Conservation (phyloP, 805 yeast genomes). For the Yarrowia sp. region DNA sequence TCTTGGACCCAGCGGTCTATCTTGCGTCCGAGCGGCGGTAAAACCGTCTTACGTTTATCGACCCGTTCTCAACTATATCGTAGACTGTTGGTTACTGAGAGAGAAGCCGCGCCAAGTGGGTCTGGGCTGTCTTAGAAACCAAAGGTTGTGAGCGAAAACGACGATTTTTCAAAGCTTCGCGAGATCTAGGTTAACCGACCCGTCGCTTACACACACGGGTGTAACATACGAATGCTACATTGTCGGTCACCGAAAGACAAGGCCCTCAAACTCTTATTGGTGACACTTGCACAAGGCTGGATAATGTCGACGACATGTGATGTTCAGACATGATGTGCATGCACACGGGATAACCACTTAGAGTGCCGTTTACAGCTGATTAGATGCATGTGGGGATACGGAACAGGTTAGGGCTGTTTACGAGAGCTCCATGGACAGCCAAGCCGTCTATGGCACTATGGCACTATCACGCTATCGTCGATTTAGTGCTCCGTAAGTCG, state of each 20-base stretch:
- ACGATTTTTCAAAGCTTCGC: background rate
- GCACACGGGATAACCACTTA: background rate
- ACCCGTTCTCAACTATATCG: constrained; percentile 7
- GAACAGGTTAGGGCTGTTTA: no score
- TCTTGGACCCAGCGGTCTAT: background rate
- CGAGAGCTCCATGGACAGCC: background rate
- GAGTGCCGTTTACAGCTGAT: constrained; percentile 16
- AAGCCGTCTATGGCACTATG: no score
- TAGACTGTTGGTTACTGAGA: background rate
- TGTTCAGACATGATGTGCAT: background rate
- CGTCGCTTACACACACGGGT: background rate
- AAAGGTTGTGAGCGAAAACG: background rate
- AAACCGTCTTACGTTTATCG: background rate
- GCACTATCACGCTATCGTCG: no score
- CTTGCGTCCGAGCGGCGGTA: background rate
- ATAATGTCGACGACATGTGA: constrained; percentile 9
- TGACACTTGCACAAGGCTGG: no score
- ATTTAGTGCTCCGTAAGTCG: no score
- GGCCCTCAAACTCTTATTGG: background rate
- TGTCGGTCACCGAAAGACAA: no score
- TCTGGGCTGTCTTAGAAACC: constrained; percentile 1
- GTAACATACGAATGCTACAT: background rate
- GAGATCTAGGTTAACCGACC: background rate
- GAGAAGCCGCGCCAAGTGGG: constrained; percentile 4
- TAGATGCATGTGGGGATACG: background rate